A percentile compares a stretch with the other conserved stretches of the same genome.
Evolutionary conservation across 2,329 filamentous ascomycete genomes (phyloP).

Genomic region (Cercospora sojina): DNA sequence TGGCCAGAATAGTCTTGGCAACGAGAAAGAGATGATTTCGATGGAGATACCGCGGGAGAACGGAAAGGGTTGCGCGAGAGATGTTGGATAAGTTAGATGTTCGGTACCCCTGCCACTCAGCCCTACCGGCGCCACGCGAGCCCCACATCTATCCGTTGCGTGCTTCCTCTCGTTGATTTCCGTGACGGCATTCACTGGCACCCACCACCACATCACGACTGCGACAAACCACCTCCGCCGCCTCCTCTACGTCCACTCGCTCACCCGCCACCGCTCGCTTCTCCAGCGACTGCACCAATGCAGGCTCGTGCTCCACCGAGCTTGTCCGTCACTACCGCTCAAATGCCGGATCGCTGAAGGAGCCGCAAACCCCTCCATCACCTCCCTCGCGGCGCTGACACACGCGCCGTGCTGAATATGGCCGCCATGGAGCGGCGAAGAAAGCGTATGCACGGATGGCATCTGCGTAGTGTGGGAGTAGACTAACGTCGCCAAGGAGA

Average conservation of each 20-base stretch:
- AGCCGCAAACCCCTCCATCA: constrained; percentile 23
- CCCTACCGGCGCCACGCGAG: not conserved
- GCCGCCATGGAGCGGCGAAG: constrained; percentile 51
- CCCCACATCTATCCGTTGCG: not conserved
- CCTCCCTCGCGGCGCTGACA: constrained; percentile 25
- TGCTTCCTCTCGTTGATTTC: not conserved
- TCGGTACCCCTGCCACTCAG: not conserved
- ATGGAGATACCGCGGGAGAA: not conserved
- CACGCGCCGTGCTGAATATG: constrained; percentile 29
- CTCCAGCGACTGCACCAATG: constrained; percentile 32
- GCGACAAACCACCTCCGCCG: not conserved
- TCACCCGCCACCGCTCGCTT: not conserved
- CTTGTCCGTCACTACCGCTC: constrained; percentile 32
- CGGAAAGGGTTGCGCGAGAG: not conserved
- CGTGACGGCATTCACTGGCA: not conserved
- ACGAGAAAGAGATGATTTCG: not conserved
- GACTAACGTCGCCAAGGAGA: constrained; percentile 61
- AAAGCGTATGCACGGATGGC: constrained; percentile 43
- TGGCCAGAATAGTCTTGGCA: not conserved
- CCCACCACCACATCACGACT: not conserved
- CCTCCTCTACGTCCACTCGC: not conserved
- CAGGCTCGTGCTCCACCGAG: constrained; percentile 36
- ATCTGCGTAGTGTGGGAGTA: not conserved
- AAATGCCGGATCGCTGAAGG: constrained; percentile 40
- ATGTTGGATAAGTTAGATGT: not conserved